phyloP scores from a whole-genome alignment of 1,139 yeast species.

The Candida dubliniensis region DNA sequence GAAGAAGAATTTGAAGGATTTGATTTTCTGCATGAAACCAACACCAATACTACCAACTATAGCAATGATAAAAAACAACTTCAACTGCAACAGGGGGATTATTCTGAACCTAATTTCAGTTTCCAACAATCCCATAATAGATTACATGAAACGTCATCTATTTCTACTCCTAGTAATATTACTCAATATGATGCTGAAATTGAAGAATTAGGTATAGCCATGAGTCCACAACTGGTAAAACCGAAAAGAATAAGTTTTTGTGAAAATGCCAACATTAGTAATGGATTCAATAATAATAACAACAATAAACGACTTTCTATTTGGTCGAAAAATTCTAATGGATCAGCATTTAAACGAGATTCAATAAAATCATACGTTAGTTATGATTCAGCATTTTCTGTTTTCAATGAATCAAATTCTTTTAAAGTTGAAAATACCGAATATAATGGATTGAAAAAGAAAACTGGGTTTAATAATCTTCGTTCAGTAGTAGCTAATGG shows the following conservation, averaged over 20 bases:
- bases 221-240: constrained; percentile 35
- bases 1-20: constrained; percentile 12
- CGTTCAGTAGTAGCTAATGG: constrained; percentile 15
- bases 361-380: constrained; percentile 53
- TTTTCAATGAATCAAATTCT: constrained; percentile 25
- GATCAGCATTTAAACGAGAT: constrained; percentile 32
- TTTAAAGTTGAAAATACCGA: constrained; percentile 6
- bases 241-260: constrained; percentile 28
- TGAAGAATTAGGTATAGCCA: constrained; percentile 46
- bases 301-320: constrained; percentile 26
- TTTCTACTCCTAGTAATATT: constrained; percentile 43
- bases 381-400: constrained; percentile 55
- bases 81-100: constrained; percentile 1
- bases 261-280: constrained; percentile 18
- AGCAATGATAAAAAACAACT: background rate
- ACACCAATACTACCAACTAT: background rate
- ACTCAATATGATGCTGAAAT: constrained; percentile 45
- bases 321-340: constrained; percentile 18
- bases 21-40: constrained; percentile 6
- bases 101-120: constrained; percentile 18
- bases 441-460: constrained; percentile 31
- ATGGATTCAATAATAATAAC: constrained; percentile 11
- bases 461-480: constrained; percentile 39
- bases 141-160: constrained; percentile 27
- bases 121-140: constrained; percentile 16